Evolutionary conservation across 352 stramenopile species (phyloP).

Genomic region (Globisporangium irregulare): DNA sequence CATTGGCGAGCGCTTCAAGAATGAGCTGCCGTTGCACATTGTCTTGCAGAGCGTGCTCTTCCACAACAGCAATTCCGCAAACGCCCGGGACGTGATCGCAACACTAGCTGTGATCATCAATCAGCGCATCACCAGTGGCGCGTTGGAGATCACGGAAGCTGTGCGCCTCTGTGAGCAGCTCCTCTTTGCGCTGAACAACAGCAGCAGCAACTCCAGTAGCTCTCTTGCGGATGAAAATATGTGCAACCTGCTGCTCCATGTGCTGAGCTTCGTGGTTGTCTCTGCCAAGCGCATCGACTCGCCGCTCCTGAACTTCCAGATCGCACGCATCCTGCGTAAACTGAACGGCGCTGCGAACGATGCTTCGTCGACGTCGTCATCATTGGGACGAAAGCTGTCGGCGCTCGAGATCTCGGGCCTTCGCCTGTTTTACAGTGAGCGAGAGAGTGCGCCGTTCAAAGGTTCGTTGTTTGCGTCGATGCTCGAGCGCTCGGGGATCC

Average conservation of each 20-base stretch:
- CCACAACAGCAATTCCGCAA: background rate
- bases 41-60: conserved; percentile 22
- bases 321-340: conserved; percentile 40
- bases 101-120: conserved; percentile 15
- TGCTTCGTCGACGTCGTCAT: background rate
- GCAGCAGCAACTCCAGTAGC: background rate
- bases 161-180: conserved; percentile 47
- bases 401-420: conserved; percentile 27
- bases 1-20: conserved; percentile 8
- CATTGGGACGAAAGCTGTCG: conserved; percentile 26
- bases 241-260: conserved; percentile 33
- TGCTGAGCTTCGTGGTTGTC: conserved; percentile 34
- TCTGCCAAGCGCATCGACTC: conserved; percentile 6
- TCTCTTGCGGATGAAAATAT: conserved; percentile 12
- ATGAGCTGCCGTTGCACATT: conserved; percentile 13
- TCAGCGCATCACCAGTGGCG: conserved; percentile 9
- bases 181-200: conserved; percentile 35
- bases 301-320: background rate
- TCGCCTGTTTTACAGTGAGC: conserved; percentile 10
- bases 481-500: conserved; percentile 14
- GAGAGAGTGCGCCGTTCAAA: background rate
- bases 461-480: background rate
- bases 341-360: conserved; percentile 21
- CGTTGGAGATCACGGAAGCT: conserved; percentile 21
- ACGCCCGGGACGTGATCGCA: background rate